Conservation (phyloP, 2,329 filamentous ascomycete genomes). For the Sporothrix dimorphospora region DNA sequence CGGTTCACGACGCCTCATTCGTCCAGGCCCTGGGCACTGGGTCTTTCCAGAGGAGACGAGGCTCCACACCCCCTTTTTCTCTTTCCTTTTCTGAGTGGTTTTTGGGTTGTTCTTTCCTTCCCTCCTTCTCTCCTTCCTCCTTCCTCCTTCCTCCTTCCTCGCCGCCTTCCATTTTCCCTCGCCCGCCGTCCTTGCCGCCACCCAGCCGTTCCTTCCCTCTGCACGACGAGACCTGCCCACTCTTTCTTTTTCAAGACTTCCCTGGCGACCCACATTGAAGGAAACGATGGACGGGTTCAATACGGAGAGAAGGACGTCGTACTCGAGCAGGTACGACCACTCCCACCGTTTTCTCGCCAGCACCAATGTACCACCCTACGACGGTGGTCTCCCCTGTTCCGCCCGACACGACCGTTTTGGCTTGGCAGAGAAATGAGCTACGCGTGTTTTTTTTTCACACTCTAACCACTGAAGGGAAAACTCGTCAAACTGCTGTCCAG, state of each 20-base stretch:
- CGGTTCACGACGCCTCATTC: slow-evolving; percentile 3
- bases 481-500: neutral
- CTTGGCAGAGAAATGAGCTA: neutral
- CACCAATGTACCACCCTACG: neutral
- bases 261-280: slow-evolving; percentile 4
- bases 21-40: slow-evolving; percentile 15
- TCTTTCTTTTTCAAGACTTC: neutral
- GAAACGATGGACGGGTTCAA: slow-evolving; percentile 12
- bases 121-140: neutral
- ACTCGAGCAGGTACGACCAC: neutral
- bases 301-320: slow-evolving; percentile 7
- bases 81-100: neutral
- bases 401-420: slow-evolving; percentile 9
- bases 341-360: neutral
- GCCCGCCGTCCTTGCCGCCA: slow-evolving; percentile 21
- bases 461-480: neutral
- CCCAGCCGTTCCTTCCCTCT: slow-evolving; percentile 16
- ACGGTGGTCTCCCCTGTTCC: neutral
- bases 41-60: slow-evolving; percentile 3
- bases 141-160: neutral
- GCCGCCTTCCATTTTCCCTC: slow-evolving; percentile 18
- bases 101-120: slow-evolving; percentile 12
- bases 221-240: neutral
- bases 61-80: slow-evolving; percentile 12
- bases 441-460: neutral